Base-by-base conservation (phyloP, 805 yeast genomes). In the Starmerella kuoi region DNA sequence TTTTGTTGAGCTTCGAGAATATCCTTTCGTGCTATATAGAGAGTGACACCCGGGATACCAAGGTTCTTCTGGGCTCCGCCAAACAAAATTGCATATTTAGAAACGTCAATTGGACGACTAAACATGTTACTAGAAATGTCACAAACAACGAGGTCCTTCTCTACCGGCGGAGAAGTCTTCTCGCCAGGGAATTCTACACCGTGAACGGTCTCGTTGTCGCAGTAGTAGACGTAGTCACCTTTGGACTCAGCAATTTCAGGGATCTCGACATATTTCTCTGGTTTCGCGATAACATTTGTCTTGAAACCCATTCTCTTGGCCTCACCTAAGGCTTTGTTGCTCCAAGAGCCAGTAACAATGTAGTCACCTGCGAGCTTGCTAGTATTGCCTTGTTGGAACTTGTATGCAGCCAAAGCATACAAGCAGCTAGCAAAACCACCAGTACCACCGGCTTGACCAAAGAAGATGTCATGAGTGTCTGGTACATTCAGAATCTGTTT, bases 21-120 rank as follows among this genome's bases (percentile, higher is more conserved):
- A 1, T 77, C 58, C 61, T 86, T 88, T 63, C 83, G 85, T 62
- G 87, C 78, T 55, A 91, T 88, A 61, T 86, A 88, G 48, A 91
- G 70, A 14, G 96, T 80, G 50, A 91, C 74, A 30, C 99, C 98
- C 8, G 99, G 96, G 57, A 91, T 67, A 42, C 99, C 98, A 58
- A 91, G 85, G 61, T 91, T 91, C 65, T 91, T 91, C 65, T 91
- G 99, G 22, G 97, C 99, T 49, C 99, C 99, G 17, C 95, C 98
- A 74, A 87, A 77, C 48, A 91, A 78, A 22, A 86, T 66, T 39
- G 95, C 97, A 58, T 74, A 88, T 61, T 83, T 78, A 42, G 82
- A 66, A 32, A 91, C 79, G 55, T 88, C 95, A 38, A 91, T 61
- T 50, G 72, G 66, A 52, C 81, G 78, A 19, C 95, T 83, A 51